Evolutionary conservation across 371 early-diverging fungal species (phyloP).

Genomic region (Mucor saturninus): DNA sequence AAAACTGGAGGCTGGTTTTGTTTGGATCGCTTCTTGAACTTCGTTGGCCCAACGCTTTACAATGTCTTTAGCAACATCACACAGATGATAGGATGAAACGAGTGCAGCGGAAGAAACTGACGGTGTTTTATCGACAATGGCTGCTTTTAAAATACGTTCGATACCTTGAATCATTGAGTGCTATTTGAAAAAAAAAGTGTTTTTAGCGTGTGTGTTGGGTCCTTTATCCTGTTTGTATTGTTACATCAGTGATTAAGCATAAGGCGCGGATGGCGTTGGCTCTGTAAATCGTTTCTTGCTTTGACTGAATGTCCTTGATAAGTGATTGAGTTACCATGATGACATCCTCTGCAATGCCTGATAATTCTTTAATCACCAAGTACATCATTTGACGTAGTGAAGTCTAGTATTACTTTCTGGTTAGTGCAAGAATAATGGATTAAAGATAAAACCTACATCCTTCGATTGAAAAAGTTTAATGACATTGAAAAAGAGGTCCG

Average conservation of each 20-base stretch:
- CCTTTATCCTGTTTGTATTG: too few species aligned
- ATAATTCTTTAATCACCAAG: constrained; percentile 95
- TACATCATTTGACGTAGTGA: constrained; percentile 96
- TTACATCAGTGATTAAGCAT: constrained; percentile 92
- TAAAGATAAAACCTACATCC: constrained; percentile 71
- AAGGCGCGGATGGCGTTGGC: constrained; percentile 97
- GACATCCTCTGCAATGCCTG: constrained; percentile 92
- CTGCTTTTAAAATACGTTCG: constrained; percentile 95
- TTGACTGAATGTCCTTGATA: constrained; percentile 96
- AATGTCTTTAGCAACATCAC: constrained; percentile 80
- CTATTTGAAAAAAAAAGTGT: constrained; percentile 36
- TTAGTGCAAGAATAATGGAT: background rate
- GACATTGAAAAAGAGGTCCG: constrained; percentile 96
- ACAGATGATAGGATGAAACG: constrained; percentile 92
- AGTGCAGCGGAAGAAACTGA: constrained; percentile 92
- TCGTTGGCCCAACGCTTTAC: constrained; percentile 92
- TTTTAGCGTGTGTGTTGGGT: constrained; percentile 20
- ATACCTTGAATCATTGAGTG: constrained; percentile 93
- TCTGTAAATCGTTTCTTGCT: constrained; percentile 86
- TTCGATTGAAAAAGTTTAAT: constrained; percentile 96
- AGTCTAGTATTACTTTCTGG: constrained; percentile 53
- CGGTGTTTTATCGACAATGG: constrained; percentile 95
- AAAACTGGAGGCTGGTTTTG: constrained; percentile 64
- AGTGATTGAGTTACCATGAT: constrained; percentile 96
- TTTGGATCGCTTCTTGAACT: constrained; percentile 85